Conservation (phyloP, 2,329 filamentous ascomycete genomes). For the Phaeomoniella chlamydospora region DNA sequence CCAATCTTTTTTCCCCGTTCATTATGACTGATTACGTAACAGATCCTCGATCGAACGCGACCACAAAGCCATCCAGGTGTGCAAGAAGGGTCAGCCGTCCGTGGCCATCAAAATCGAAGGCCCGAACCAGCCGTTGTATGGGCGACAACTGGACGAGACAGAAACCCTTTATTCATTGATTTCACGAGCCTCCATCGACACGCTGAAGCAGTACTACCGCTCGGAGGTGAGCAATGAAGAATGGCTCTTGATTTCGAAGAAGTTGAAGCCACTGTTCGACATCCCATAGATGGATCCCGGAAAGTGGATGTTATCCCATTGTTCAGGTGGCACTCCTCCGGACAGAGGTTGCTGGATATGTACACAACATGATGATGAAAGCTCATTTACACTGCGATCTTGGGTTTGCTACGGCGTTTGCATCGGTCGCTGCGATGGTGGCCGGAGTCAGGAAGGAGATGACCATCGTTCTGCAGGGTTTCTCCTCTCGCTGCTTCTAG, state of each 20-base stretch:
- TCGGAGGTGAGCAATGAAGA: slow-evolving; percentile 80
- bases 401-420: no score
- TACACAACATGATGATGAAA: no score
- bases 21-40: slow-evolving; percentile 12
- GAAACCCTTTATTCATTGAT: slow-evolving; percentile 81
- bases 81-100: slow-evolving; percentile 93
- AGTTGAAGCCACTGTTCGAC: slow-evolving; percentile 90
- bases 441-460: no score
- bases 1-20: background rate
- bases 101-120: slow-evolving; percentile 98
- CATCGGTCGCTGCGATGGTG: no score
- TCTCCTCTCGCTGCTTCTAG: no score
- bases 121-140: slow-evolving; percentile 80
- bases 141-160: slow-evolving; percentile 83
- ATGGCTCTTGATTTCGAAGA: slow-evolving; percentile 75
- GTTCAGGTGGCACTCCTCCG: no score
- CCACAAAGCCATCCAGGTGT: slow-evolving; percentile 83
- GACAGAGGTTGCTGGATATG: no score
- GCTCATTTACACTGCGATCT: no score
- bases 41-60: slow-evolving; percentile 96
- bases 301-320: background rate
- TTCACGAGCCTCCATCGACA: slow-evolving; percentile 79
- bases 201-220: slow-evolving; percentile 89
- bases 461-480: no score
- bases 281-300: slow-evolving; percentile 41